Evolutionary conservation across 495 filamentous ascomycete genomes (phyloP), one percentile per base, ranked within the genome.

Genomic region (Delitschia confertaspora): DNA sequence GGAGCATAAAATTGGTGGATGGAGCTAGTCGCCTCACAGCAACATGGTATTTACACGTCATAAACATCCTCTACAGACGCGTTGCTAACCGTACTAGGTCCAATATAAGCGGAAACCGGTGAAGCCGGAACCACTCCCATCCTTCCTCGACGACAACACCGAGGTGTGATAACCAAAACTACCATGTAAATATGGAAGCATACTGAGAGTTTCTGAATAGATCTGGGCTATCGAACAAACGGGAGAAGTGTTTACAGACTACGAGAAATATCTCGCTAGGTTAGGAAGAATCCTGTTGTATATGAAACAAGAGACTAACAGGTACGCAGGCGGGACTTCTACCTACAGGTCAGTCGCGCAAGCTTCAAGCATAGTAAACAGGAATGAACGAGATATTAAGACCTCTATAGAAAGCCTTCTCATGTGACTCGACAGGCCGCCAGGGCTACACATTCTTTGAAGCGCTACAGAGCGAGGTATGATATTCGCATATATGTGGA

Each of bases 41-140:
- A 51, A 68, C 26, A 70, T 67, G 66, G 65, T 67, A 61, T 22
- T 55, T 27, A 50, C 51, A 42, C 46, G 47, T 47, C 47, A 31
- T 13, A 7, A 7, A 21, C 3, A 6, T 13, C 37, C 10, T 33
- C 16, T 26, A n/a, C 24, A 34, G 11, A 18, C 30, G 17, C 44
- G 8, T 31, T 10, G 14, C 42, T 53, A 26, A 53, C 45, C 18
- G 14, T 24, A 32, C 9, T 51, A 96, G 91, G 91, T 96, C 45
- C 74, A 93, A 42, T 94, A 85, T 66, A 95, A 95, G 68, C 79
- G 89, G 53, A 98, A 96, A 65, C 88, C 88, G 41, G 88, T 98
- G 55, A 82, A 87, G 69, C 82, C 83, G 60, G 65, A 89, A 41
- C 70, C 79, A 38, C 69, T 69, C 42, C 84, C 85, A 0, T 67